These are phyloP conservation scores for Lactarius trivialis DNA, from an alignment of 768 basidiomycete species.

Conservation along the genomic window DNA sequence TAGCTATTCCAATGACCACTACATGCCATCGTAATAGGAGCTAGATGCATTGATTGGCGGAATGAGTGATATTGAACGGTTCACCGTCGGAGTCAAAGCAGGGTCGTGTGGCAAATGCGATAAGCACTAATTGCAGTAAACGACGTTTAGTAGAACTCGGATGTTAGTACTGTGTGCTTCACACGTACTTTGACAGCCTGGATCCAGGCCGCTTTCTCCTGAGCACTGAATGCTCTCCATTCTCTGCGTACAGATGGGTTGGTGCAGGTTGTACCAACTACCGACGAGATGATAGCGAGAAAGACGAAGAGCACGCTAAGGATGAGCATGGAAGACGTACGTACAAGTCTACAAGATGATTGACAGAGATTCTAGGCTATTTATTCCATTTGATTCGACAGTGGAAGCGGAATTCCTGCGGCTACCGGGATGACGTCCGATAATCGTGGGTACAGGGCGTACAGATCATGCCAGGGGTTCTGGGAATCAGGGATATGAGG, in stretches of 20 bases:
- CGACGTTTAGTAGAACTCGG: not conserved
- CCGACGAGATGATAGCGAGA: not conserved
- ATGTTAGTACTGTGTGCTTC: not conserved
- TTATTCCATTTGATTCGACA: not conserved
- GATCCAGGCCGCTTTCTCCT: slow-evolving; percentile 26
- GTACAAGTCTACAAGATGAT: too few species aligned
- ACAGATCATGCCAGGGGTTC: not conserved
- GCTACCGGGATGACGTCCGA: not conserved
- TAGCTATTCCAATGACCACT: not conserved
- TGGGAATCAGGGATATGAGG: not conserved
- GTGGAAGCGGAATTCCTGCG: not conserved
- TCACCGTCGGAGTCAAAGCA: slow-evolving; percentile 6
- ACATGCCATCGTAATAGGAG: slow-evolving; percentile 23
- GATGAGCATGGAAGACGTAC: not conserved
- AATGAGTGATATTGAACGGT: slow-evolving; percentile 16
- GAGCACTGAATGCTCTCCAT: slow-evolving; percentile 22
- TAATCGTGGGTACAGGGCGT: not conserved
- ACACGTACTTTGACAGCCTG: slow-evolving; percentile 24
- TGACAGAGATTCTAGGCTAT: not conserved
- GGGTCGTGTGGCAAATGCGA: slow-evolving; percentile 21
- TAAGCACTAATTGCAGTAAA: slow-evolving; percentile 17
- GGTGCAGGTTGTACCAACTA: slow-evolving; percentile 9
- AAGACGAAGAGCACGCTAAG: not conserved
- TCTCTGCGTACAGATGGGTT: slow-evolving; percentile 25
- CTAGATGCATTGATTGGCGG: slow-evolving; percentile 18